Conservation (phyloP, 2,329 filamentous ascomycete genomes). For the Magnaporthiopsis poae region DNA sequence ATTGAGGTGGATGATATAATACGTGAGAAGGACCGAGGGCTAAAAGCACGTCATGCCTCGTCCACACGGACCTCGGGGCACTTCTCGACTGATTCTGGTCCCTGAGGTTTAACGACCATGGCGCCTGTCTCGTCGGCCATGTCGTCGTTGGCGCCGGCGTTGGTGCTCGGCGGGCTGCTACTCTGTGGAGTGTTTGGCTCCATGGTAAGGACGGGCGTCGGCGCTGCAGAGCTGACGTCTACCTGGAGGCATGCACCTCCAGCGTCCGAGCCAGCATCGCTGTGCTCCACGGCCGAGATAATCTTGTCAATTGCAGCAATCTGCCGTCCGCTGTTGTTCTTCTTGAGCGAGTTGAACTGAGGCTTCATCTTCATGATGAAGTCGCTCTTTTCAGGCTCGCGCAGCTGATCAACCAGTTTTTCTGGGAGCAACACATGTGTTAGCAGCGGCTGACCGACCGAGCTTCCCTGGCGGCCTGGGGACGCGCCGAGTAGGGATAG, state of each 20-base stretch:
- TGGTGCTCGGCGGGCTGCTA: slow-evolving; percentile 54
- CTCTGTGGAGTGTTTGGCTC: slow-evolving; percentile 62
- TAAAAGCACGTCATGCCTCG: neutral
- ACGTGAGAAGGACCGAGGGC: slow-evolving; percentile 8
- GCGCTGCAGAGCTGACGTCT: slow-evolving; percentile 42
- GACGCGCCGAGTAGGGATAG: neutral
- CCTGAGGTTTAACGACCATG: neutral
- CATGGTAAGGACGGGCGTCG: slow-evolving; percentile 58
- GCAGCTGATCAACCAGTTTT: slow-evolving; percentile 60
- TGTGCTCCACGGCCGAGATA: slow-evolving; percentile 22
- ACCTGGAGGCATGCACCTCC: slow-evolving; percentile 28
- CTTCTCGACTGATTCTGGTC: neutral
- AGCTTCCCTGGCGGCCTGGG: too few species aligned
- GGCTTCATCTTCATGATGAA: slow-evolving; percentile 56
- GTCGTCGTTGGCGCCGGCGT: slow-evolving; percentile 40
- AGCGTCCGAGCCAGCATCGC: neutral
- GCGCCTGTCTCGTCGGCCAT: slow-evolving; percentile 1
- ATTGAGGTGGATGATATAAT: slow-evolving; percentile 6
- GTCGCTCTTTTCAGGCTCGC: slow-evolving; percentile 46
- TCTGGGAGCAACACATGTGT: slow-evolving; percentile 40
- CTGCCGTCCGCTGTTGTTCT: slow-evolving; percentile 56
- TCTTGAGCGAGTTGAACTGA: slow-evolving; percentile 52
- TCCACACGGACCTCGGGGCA: slow-evolving; percentile 10
- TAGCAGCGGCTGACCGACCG: neutral
- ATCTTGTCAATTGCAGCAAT: slow-evolving; percentile 54